Evolutionary conservation across 768 basidiomycete genomes (phyloP).

Genomic region (Suillus americanus): DNA sequence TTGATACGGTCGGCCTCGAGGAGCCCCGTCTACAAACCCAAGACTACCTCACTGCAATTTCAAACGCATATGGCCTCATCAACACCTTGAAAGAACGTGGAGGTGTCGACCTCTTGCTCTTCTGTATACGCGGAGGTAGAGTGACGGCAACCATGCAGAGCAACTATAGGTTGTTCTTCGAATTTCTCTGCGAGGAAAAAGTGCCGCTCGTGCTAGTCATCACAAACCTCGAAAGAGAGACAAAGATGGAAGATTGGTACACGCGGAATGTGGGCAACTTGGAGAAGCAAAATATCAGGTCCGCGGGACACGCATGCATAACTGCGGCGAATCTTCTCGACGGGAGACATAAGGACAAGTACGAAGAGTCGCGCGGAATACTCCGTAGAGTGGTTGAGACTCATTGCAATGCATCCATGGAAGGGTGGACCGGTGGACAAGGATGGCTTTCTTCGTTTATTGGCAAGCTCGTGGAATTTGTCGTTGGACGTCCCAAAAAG

Average conservation of each 20-base stretch:
- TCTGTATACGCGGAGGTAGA: slow-evolving; percentile 41
- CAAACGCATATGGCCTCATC: slow-evolving; percentile 34
- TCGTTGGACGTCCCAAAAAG: slow-evolving; percentile 18
- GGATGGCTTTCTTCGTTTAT: slow-evolving; percentile 20
- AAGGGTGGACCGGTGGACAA: slow-evolving; percentile 11
- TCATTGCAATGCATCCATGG: not conserved
- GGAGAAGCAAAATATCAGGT: slow-evolving; percentile 23
- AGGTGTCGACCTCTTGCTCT: slow-evolving; percentile 43
- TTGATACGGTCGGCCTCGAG: slow-evolving; percentile 38
- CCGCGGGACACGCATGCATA: slow-evolving; percentile 41
- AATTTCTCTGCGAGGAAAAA: slow-evolving; percentile 38
- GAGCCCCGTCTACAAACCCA: slow-evolving; percentile 28
- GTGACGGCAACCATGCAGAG: slow-evolving; percentile 36
- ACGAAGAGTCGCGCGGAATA: slow-evolving; percentile 30
- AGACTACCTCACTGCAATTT: slow-evolving; percentile 28
- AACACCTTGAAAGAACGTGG: slow-evolving; percentile 25
- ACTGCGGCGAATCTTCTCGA: slow-evolving; percentile 28
- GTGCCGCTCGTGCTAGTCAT: slow-evolving; percentile 34
- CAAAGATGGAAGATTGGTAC: slow-evolving; percentile 37
- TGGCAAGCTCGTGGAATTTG: slow-evolving; percentile 14
- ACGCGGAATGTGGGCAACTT: slow-evolving; percentile 26
- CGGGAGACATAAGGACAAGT: slow-evolving; percentile 31
- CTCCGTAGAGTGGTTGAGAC: not conserved
- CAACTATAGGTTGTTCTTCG: slow-evolving; percentile 43
- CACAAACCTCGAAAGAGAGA: slow-evolving; percentile 41